phyloP scores from a whole-genome alignment of 2,329 filamentous ascomycete genomes.

The Paracamarosporium sp. region DNA sequence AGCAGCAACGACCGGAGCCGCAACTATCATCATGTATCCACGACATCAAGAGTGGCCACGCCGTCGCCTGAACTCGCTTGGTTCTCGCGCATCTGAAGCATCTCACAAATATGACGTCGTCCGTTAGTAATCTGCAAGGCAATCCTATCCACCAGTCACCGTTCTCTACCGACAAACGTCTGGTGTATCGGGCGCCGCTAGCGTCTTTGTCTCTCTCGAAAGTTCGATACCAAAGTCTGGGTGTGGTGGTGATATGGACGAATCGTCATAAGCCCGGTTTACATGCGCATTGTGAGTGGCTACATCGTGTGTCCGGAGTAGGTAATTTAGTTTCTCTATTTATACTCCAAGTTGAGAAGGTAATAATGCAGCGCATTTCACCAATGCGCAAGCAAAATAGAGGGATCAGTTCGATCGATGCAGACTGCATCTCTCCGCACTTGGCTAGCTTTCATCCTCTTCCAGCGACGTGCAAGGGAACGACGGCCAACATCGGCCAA shows the following conservation, averaged over 20 bases:
- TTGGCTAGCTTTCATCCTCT: too few relatives aligned
- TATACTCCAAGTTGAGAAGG: too few relatives aligned
- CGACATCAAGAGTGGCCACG: background rate
- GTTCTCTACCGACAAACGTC: background rate
- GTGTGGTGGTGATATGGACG: background rate
- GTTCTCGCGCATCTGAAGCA: background rate
- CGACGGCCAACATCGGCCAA: too few relatives aligned
- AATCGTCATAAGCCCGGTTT: background rate
- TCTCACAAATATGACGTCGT: conserved; percentile 7
- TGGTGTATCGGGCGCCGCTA: conserved; percentile 10
- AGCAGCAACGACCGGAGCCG: background rate
- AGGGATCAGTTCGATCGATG: too few relatives aligned
- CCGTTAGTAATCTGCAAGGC: conserved; percentile 8
- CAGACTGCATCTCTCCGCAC: too few relatives aligned
- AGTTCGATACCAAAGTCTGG: background rate
- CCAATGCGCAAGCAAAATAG: too few relatives aligned
- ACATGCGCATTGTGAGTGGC: background rate
- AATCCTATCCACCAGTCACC: background rate
- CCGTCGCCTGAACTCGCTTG: background rate
- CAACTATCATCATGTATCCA: background rate
- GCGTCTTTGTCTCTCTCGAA: background rate
- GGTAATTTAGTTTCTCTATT: background rate
- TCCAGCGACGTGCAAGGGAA: too few relatives aligned
- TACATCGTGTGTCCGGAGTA: background rate
- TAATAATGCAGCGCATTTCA: too few relatives aligned